Percentiles rank a stretch among this genome's conserved stretches.
These are phyloP conservation scores for Aureobasidium sp. DNA, from an alignment of 2,329 filamentous ascomycete genomes.

Conservation along the genomic window DNA sequence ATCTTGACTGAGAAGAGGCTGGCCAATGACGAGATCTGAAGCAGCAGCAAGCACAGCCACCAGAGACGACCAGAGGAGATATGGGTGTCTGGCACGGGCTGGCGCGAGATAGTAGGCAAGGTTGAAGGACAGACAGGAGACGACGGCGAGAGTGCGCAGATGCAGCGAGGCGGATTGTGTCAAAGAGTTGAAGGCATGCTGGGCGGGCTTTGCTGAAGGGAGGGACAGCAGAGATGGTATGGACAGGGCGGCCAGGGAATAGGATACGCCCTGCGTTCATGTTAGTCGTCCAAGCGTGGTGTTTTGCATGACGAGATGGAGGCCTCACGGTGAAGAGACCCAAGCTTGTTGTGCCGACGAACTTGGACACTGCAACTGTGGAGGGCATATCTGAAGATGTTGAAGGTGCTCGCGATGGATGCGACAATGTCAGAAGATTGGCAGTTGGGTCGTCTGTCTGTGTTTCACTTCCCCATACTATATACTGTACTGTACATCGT, in stretches of 20 bases:
- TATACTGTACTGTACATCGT: too few species aligned
- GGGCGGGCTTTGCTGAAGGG: slow-evolving; percentile 64
- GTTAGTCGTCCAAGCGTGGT: slow-evolving; percentile 10
- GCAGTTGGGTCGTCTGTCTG: too few species aligned
- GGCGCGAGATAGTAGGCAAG: slow-evolving; percentile 74
- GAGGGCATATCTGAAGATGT: slow-evolving; percentile 24
- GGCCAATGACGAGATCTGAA: slow-evolving; percentile 14
- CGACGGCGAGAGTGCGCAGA: slow-evolving; percentile 57
- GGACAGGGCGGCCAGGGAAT: slow-evolving; percentile 69
- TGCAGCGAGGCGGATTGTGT: slow-evolving; percentile 60
- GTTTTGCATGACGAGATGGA: slow-evolving; percentile 3
- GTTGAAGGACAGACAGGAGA: slow-evolving; percentile 65
- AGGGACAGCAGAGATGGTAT: slow-evolving; percentile 76
- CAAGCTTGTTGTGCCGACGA: slow-evolving; percentile 83
- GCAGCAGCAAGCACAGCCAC: slow-evolving; percentile 12
- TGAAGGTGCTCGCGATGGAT: not conserved
- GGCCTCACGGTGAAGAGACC: slow-evolving; percentile 75
- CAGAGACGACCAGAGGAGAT: slow-evolving; percentile 77
- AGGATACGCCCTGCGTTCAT: slow-evolving; percentile 70
- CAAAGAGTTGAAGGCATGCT: slow-evolving; percentile 59
- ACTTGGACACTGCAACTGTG: slow-evolving; percentile 75
- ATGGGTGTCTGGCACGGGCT: slow-evolving; percentile 70
- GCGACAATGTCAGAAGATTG: too few species aligned
- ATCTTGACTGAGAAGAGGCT: slow-evolving; percentile 30
- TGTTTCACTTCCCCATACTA: not conserved